phyloP scores from a whole-genome alignment of 257 asterid species.

The Asclepias syriaca region DNA sequence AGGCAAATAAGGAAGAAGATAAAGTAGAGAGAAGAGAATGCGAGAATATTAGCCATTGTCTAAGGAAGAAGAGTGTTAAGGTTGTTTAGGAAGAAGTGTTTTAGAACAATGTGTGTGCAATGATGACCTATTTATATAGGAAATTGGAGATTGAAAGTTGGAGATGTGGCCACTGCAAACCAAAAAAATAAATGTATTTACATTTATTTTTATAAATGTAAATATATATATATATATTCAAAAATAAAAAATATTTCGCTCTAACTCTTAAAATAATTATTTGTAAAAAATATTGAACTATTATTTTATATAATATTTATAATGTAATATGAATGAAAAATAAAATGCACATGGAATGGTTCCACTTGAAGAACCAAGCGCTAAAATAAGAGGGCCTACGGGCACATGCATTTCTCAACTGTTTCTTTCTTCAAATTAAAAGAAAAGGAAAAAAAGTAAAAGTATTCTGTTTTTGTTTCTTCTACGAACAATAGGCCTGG shows the following conservation, averaged over 20 bases:
- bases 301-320: too few relatives aligned
- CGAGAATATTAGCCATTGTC: slow-evolving; percentile 34
- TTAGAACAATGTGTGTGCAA: slow-evolving; percentile 9
- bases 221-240: too few relatives aligned
- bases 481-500: slow-evolving; percentile 9
- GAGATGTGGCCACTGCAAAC: slow-evolving; percentile 13
- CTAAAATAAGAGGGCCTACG: slow-evolving; percentile 50
- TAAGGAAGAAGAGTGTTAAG: neutral
- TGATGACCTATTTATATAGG: slow-evolving; percentile 39
- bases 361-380: slow-evolving; percentile 66
- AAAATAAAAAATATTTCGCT: too few relatives aligned
- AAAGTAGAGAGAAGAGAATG: slow-evolving; percentile 20
- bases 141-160: slow-evolving; percentile 2
- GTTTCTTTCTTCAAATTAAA: slow-evolving; percentile 7
- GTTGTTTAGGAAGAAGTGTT: neutral
- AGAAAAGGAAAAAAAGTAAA: too few relatives aligned
- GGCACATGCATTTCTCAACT: slow-evolving; percentile 54
- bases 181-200: neutral
- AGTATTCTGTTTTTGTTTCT: neutral
- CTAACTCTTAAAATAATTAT: too few relatives aligned
- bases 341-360: slow-evolving; percentile 67
- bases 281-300: too few relatives aligned
- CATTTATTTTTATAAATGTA: too few relatives aligned
- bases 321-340: neutral
- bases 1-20: slow-evolving; percentile 28